Percentiles rank a stretch among this genome's conserved stretches.
Conservation (phyloP, 2,329 filamentous ascomycete species). For the Talaromyces islandicus region DNA sequence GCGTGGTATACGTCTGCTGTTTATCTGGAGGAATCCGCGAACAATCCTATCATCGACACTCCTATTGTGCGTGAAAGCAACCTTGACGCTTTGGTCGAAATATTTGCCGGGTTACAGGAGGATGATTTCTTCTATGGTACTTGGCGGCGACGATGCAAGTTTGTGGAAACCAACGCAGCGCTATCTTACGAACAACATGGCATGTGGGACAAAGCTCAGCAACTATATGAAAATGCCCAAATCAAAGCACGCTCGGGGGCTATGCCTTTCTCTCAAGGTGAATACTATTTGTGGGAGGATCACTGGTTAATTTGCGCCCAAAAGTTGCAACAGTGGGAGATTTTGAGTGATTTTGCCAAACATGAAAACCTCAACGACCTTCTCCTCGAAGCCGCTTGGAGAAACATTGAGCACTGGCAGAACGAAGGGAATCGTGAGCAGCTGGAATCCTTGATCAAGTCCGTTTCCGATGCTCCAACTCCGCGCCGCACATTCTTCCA, state of each 20-base stretch:
- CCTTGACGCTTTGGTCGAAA: slow-evolving; percentile 86
- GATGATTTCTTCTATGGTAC: slow-evolving; percentile 97
- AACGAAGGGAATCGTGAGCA: slow-evolving; percentile 79
- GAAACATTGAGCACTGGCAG: slow-evolving; percentile 92
- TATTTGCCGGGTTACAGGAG: slow-evolving; percentile 86
- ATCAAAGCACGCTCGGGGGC: slow-evolving; percentile 94
- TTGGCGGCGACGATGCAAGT: slow-evolving; percentile 90
- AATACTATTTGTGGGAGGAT: slow-evolving; percentile 99
- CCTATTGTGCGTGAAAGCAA: slow-evolving; percentile 84
- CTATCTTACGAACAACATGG: slow-evolving; percentile 98
- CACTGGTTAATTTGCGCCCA: slow-evolving; percentile 98
- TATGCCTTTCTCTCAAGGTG: slow-evolving; percentile 90
- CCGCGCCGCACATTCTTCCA: slow-evolving; percentile 94
- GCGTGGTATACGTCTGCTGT: slow-evolving; percentile 93
- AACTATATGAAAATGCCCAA: slow-evolving; percentile 92
- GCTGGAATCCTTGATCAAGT: slow-evolving; percentile 89
- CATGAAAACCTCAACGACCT: slow-evolving; percentile 98
- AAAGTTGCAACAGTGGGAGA: slow-evolving; percentile 98
- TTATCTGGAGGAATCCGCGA: slow-evolving; percentile 82
- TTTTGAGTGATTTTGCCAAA: slow-evolving; percentile 94
- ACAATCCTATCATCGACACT: slow-evolving; percentile 79
- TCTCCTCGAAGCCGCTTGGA: slow-evolving; percentile 90
- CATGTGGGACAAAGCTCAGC: slow-evolving; percentile 98
- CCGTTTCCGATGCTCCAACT: slow-evolving; percentile 94
- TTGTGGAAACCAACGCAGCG: slow-evolving; percentile 94